phyloP scores from a whole-genome alignment of 495 filamentous ascomycete genomes.

The Bacidia gigantensis region DNA sequence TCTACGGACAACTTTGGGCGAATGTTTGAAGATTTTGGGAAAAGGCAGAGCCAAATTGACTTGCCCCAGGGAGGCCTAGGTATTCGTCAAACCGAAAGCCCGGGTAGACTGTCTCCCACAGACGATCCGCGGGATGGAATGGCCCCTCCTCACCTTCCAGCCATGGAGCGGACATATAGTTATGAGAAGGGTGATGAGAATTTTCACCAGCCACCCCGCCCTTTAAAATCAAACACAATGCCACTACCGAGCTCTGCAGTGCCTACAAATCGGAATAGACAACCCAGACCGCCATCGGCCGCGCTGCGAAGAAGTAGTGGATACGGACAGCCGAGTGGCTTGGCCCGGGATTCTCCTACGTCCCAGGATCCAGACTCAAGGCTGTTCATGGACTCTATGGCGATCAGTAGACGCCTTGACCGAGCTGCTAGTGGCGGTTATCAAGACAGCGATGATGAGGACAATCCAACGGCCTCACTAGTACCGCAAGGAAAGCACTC shows the following conservation, averaged over 20 bases:
- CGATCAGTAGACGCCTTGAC: slow-evolving; percentile 26
- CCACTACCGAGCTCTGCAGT: slow-evolving; percentile 5
- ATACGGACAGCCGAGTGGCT: slow-evolving; percentile 31
- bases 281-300: slow-evolving; percentile 12
- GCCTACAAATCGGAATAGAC: slow-evolving; percentile 5
- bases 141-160: not conserved
- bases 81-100: not conserved
- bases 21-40: slow-evolving; percentile 50
- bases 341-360: slow-evolving; percentile 29
- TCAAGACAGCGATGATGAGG: slow-evolving; percentile 14
- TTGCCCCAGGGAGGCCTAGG: not conserved
- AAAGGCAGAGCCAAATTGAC: slow-evolving; percentile 37
- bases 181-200: slow-evolving; percentile 1
- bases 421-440: slow-evolving; percentile 3
- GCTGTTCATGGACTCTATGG: slow-evolving; percentile 49
- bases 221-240: slow-evolving; percentile 6
- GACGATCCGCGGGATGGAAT: not conserved
- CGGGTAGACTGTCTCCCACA: not conserved
- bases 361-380: slow-evolving; percentile 57
- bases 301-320: slow-evolving; percentile 36
- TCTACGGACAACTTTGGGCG: slow-evolving; percentile 48
- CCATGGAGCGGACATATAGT: slow-evolving; percentile 4
- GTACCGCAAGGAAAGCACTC: slow-evolving; percentile 5
- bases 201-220: not conserved
- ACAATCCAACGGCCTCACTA: slow-evolving; percentile 9